phyloP scores from a whole-genome alignment of 129 eudicot species.

The Chrysanthemum lavandulifolium region DNA sequence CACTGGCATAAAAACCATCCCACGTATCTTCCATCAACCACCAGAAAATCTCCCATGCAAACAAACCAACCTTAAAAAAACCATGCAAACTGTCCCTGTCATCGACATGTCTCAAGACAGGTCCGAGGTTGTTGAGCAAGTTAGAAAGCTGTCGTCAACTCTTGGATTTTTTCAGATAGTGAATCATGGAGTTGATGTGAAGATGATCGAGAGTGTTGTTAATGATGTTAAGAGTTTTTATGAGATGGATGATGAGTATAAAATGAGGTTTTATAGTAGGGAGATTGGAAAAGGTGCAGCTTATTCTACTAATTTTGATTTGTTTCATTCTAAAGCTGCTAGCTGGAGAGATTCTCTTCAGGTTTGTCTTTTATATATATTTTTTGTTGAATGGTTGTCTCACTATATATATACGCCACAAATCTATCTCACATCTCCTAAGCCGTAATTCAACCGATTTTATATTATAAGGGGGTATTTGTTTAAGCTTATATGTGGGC shows the following conservation, averaged over 20 bases:
- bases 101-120: constrained; percentile 49
- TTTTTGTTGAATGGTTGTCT: no score
- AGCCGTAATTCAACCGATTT: no score
- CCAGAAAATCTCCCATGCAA: constrained; percentile 41
- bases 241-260: constrained; percentile 39
- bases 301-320: constrained; percentile 50
- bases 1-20: constrained; percentile 57
- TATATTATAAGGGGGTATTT: no score
- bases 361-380: neutral
- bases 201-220: constrained; percentile 17
- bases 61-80: neutral
- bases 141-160: constrained; percentile 38
- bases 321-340: constrained; percentile 53
- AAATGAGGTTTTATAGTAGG: constrained; percentile 37
- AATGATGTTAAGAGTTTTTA: constrained; percentile 33
- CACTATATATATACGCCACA: no score
- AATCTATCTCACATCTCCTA: no score
- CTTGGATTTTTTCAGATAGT: constrained; percentile 59
- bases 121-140: constrained; percentile 30
- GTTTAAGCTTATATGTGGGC: no score
- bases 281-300: constrained; percentile 41
- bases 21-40: constrained; percentile 62
- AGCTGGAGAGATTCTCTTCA: constrained; percentile 61
- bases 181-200: constrained; percentile 37
- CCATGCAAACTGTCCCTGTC: constrained; percentile 28